Base-by-base conservation (phyloP, 148 eudicot species). In the Rhododendron williamsianum region DNA sequence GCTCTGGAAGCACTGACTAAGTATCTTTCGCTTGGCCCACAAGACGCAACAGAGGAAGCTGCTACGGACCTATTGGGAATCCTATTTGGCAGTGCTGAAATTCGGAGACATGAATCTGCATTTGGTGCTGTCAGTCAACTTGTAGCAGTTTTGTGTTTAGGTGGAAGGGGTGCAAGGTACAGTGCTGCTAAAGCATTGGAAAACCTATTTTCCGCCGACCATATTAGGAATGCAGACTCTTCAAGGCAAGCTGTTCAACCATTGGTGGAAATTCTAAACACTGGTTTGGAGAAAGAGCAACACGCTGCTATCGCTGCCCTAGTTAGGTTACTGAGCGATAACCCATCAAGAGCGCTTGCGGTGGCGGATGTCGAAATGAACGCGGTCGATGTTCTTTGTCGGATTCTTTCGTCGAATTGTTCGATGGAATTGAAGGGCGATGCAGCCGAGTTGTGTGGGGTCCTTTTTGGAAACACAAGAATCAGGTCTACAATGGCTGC, bases 271-370 rank as follows among this genome's bases (percentile, higher is more conserved):
- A 94, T 97, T 85, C 84, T 97, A 21, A 93, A 88, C 69, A 93
- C 98, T 21, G 99, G 99, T 35, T 90, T 93, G 87, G 99, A 97
- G 91, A 94, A 88, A 87, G 99, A 97, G 88, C 98, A 97, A 77
- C 99, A 97, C 88, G 99, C 99, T 87, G 98, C 99, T 48, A 97
- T 97, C 81, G 99, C 98, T 84, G 99, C 99, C 49, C 82, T 97
- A 76, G 93, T 95, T 81, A 92, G 94, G 86, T 87, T 97, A 81
- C 90, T 95, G 84, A 92, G 95, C 83, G 98, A 95, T 36, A 97
- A 97, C 81, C 94, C 99, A 73, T 97, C 98, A 45, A 92, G 91
- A 86, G 98, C 95, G 82, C 91, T 95, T 78, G 98, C 98, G 33
- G 98, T 95, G 88, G 93, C 95, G 45, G 99, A 97, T 87, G 92